phyloP scores from a whole-genome alignment of 225 moss, liverwort and hornwort genomes.

The Rhytidiadelphus loreus region DNA sequence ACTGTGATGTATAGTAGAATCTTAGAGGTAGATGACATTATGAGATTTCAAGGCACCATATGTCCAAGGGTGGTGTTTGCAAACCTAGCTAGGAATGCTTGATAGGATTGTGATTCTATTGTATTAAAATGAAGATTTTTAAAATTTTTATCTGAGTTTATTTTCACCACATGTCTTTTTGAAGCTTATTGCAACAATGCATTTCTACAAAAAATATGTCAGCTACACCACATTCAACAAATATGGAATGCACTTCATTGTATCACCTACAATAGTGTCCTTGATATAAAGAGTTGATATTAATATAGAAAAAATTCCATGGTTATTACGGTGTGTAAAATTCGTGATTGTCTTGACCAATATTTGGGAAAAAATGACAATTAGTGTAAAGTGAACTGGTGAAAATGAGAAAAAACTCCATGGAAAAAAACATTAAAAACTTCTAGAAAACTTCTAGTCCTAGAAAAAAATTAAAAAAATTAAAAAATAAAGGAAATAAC shows the following conservation, averaged over 20 bases:
- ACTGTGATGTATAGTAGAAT: background rate
- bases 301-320: too few species aligned
- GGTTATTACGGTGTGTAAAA: fast-evolving
- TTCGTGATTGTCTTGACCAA: fast-evolving
- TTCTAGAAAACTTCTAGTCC: background rate
- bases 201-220: fast-evolving
- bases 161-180: background rate
- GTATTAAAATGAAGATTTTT: background rate
- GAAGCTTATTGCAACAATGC: fast-evolving
- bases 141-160: fast-evolving
- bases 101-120: background rate
- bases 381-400: background rate
- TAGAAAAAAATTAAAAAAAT: background rate
- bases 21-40: background rate
- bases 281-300: background rate
- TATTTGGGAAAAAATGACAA: fast-evolving
- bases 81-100: too few species aligned
- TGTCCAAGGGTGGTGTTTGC: too few species aligned
- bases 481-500: background rate
- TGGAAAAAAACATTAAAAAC: background rate
- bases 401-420: background rate
- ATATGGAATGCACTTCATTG: background rate
- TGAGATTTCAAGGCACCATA: too few species aligned
- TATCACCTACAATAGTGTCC: too few species aligned
- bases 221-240: background rate